These are phyloP conservation scores for Hypocrella siamensis DNA, from an alignment of 2,329 filamentous ascomycete species.

Conservation along the genomic window DNA sequence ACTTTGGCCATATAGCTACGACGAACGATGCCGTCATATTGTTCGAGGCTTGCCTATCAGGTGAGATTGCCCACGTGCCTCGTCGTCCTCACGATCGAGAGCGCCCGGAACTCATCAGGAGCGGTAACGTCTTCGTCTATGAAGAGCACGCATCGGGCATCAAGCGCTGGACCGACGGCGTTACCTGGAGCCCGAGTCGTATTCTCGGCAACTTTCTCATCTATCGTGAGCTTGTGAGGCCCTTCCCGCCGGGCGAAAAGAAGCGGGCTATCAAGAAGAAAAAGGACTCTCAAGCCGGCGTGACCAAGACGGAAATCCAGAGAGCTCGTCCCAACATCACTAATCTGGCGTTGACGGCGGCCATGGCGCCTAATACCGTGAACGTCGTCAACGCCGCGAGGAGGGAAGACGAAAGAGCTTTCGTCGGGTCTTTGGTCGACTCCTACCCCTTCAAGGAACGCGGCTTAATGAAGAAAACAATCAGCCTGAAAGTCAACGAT, in stretches of 20 bases:
- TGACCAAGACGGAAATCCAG: conserved; percentile 17
- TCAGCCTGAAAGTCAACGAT: conserved; percentile 61
- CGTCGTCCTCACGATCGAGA: conserved; percentile 79
- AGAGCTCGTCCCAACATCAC: conserved; percentile 7
- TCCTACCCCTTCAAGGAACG: conserved; percentile 74
- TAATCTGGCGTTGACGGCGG: conserved; percentile 3
- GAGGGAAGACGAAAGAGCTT: conserved; percentile 14
- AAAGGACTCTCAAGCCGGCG: conserved; percentile 21
- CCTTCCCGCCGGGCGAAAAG: conserved; percentile 70
- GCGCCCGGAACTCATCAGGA: conserved; percentile 59
- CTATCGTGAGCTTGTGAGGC: conserved; percentile 66
- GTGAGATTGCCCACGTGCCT: conserved; percentile 57
- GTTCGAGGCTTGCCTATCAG: conserved; percentile 63
- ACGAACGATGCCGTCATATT: conserved; percentile 65
- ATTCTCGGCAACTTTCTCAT: conserved; percentile 76
- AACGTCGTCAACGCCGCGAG: conserved; percentile 10
- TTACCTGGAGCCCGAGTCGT: conserved; percentile 79
- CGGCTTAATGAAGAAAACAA: conserved; percentile 84
- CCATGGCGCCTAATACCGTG: neutral
- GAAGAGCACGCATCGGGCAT: conserved; percentile 83
- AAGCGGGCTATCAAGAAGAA: conserved; percentile 65
- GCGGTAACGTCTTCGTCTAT: conserved; percentile 81
- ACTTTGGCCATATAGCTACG: conserved; percentile 48
- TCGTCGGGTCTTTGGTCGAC: conserved; percentile 77
- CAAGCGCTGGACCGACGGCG: conserved; percentile 86